A percentile compares a stretch with the other conserved stretches of the same genome.
These are phyloP conservation scores for Sporodiniella umbellata DNA, from an alignment of 371 early-diverging fungal genomes.

Conservation along the genomic window DNA sequence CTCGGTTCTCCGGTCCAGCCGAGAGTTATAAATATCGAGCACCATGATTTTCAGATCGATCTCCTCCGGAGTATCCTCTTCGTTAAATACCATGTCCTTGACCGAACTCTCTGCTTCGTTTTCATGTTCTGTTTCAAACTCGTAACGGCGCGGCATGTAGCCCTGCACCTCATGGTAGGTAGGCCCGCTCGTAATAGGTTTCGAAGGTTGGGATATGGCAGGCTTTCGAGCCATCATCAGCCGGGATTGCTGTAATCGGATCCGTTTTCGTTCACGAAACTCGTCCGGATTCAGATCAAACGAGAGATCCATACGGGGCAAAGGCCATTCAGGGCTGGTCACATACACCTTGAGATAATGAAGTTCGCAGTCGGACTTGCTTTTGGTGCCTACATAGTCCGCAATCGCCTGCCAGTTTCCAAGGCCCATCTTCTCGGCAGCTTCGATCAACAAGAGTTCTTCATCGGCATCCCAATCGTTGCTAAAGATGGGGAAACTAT, in stretches of 20 bases:
- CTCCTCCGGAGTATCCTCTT: constrained; percentile 86
- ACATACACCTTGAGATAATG: constrained; percentile 92
- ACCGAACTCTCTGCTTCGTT: constrained; percentile 94
- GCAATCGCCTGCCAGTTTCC: constrained; percentile 98
- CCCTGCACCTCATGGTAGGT: constrained; percentile 95
- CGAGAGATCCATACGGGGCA: constrained; percentile 61
- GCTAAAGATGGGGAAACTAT: constrained; percentile 85
- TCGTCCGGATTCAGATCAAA: constrained; percentile 43
- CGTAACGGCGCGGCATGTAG: constrained; percentile 97
- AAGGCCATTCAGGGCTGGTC: constrained; percentile 70
- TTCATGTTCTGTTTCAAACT: constrained; percentile 97
- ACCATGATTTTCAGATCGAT: constrained; percentile 88
- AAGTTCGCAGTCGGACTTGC: constrained; percentile 81
- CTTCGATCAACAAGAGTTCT: constrained; percentile 93
- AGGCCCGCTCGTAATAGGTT: constrained; percentile 83
- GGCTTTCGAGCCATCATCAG: constrained; percentile 33
- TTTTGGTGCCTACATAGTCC: constrained; percentile 90
- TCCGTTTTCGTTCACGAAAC: constrained; percentile 38
- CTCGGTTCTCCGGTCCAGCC: constrained; percentile 80
- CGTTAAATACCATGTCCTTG: constrained; percentile 91
- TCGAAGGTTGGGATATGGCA: constrained; percentile 22
- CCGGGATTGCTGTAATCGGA: constrained; percentile 40
- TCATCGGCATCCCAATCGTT: constrained; percentile 97
- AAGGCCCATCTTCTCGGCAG: constrained; percentile 88
- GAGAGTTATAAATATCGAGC: constrained; percentile 89